These are phyloP conservation scores for Oidiodendron maius DNA, from an alignment of 495 filamentous ascomycete genomes.

Conservation along the genomic window DNA sequence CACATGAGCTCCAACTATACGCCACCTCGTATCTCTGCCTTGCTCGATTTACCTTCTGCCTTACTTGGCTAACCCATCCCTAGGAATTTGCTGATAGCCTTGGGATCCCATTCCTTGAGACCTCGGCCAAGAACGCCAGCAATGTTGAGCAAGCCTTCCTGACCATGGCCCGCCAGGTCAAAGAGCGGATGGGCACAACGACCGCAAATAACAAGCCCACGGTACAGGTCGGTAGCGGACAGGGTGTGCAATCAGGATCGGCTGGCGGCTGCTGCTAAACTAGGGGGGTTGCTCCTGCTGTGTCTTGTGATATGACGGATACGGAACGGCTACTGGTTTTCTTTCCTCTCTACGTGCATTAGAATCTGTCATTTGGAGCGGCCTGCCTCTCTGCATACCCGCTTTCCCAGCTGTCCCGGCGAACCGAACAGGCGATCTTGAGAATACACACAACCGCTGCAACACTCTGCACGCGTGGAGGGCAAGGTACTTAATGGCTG, in stretches of 20 bases:
- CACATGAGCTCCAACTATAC: conserved; percentile 6
- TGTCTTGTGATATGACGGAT: conserved; percentile 7
- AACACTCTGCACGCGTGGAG: conserved; percentile 14
- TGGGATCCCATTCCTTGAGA: conserved; percentile 98
- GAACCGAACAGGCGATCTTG: conserved; percentile 7
- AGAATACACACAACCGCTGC: conserved; percentile 12
- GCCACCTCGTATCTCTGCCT: not conserved
- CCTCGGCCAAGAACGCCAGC: conserved; percentile 97
- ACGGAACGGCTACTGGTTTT: conserved; percentile 14
- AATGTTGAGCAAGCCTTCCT: conserved; percentile 99
- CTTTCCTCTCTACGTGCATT: conserved; percentile 21
- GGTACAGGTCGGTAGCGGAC: conserved; percentile 88
- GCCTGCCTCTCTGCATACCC: conserved; percentile 21
- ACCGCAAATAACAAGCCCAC: conserved; percentile 96
- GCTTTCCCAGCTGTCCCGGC: conserved; percentile 2
- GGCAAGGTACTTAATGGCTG: conserved; percentile 21
- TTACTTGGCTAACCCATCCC: conserved; percentile 18
- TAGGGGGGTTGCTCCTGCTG: not conserved
- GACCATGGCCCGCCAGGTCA: conserved; percentile 99
- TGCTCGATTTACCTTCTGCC: no score
- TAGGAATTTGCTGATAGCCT: conserved; percentile 99
- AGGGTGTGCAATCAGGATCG: conserved; percentile 87
- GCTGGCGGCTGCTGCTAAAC: conserved; percentile 91
- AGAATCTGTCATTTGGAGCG: conserved; percentile 22
- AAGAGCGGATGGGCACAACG: conserved; percentile 96